Percentiles rank a stretch among this genome's conserved stretches.
Evolutionary conservation across 345 rosid genomes (phyloP).

Genomic region (Eucalyptus polybractea): DNA sequence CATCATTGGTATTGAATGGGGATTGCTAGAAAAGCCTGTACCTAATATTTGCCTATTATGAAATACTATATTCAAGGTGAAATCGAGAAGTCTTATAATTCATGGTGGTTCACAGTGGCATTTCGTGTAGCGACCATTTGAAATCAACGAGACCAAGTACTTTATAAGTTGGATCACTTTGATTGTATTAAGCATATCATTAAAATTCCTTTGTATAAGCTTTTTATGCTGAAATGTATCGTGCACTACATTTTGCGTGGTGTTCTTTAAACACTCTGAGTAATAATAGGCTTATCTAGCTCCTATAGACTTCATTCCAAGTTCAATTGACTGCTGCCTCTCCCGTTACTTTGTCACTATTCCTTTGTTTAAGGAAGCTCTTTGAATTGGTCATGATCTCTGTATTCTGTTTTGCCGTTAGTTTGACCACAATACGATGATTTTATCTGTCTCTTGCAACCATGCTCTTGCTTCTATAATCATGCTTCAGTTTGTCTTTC

Average conservation of each 20-base stretch:
- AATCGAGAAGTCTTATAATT: not conserved
- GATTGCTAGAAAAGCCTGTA: not conserved
- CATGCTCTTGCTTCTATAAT: not conserved
- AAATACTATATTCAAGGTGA: not conserved
- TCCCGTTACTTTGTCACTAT: not conserved
- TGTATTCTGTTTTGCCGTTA: not conserved
- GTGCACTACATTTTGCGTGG: not conserved
- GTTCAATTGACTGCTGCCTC: not conserved
- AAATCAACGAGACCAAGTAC: not conserved
- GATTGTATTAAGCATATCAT: not conserved
- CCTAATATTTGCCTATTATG: not conserved
- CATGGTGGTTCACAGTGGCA: not conserved
- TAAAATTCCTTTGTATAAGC: not conserved
- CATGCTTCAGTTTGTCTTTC: not conserved
- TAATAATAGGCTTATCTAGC: not conserved
- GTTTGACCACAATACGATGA: not conserved
- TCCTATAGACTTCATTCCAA: not conserved
- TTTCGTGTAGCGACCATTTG: not conserved
- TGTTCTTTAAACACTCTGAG: not conserved
- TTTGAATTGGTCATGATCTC: not conserved
- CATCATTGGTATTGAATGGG: not conserved
- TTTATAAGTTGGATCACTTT: not conserved
- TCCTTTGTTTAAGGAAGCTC: not conserved
- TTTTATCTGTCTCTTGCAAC: not conserved
- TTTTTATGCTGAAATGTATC: not conserved